Evolutionary conservation across 768 basidiomycete genomes (phyloP).

Genomic region (Russula lepida): DNA sequence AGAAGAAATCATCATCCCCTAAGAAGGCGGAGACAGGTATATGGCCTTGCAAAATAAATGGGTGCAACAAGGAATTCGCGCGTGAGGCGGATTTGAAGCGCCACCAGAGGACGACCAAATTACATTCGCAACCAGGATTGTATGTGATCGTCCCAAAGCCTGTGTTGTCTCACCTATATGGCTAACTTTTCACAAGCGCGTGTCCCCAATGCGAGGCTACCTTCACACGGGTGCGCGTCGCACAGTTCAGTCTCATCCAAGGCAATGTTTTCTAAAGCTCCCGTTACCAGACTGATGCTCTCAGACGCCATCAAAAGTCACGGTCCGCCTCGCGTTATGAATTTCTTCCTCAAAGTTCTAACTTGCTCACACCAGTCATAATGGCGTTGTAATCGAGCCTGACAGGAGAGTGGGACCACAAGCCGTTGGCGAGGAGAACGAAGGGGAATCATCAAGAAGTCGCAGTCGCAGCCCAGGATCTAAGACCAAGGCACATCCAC

Average conservation of each 20-base stretch:
- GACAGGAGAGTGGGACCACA: constrained; percentile 23
- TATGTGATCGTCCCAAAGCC: constrained; percentile 33
- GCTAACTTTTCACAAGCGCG: constrained; percentile 34
- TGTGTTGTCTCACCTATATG: constrained; percentile 7
- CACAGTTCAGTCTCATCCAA: background rate
- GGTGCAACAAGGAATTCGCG: constrained; percentile 75
- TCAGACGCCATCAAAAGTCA: constrained; percentile 74
- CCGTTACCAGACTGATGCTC: constrained; percentile 57
- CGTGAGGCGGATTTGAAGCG: constrained; percentile 76
- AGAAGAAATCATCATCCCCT: constrained; percentile 31
- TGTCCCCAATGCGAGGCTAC: constrained; percentile 77
- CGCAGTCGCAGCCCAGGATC: constrained; percentile 44
- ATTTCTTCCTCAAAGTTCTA: constrained; percentile 5
- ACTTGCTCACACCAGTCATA: constrained; percentile 39
- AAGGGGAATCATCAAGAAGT: constrained; percentile 37
- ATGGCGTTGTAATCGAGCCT: constrained; percentile 57
- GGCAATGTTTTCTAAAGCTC: background rate
- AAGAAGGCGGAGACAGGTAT: constrained; percentile 45
- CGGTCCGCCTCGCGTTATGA: constrained; percentile 37
- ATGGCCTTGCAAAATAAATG: constrained; percentile 78
- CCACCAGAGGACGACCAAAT: constrained; percentile 73
- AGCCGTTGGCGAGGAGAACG: constrained; percentile 23
- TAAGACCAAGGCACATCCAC: constrained; percentile 26
- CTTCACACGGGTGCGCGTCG: constrained; percentile 59
- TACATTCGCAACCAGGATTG: constrained; percentile 69